phyloP scores from a whole-genome alignment of 139 green algal genomes.

The Microglena sp. region DNA sequence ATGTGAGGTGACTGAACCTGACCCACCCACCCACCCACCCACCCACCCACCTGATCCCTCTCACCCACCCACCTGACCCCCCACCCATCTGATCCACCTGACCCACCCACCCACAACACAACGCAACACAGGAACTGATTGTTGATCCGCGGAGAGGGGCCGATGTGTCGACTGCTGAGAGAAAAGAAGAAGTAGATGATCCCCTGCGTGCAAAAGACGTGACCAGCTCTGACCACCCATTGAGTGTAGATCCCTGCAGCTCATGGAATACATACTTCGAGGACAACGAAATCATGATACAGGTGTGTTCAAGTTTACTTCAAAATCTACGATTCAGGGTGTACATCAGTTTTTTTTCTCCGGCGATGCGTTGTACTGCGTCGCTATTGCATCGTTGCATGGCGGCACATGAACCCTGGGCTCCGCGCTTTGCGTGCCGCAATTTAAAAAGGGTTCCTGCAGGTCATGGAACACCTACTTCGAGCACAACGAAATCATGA shows the following conservation, averaged over 20 bases:
- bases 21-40: not conserved
- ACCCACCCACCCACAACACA: not conserved
- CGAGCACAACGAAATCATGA: not conserved
- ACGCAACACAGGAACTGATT: constrained; percentile 60
- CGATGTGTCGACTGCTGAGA: not conserved
- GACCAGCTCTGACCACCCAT: constrained; percentile 62
- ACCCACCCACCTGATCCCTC: not conserved
- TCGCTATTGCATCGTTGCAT: not conserved
- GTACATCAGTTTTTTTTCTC: not conserved
- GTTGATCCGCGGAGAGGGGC: constrained; percentile 55
- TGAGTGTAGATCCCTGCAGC: constrained; percentile 50
- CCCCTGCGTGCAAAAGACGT: constrained; percentile 12
- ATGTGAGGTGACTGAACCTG: not conserved
- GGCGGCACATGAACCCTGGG: not conserved
- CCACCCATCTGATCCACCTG: constrained; percentile 5
- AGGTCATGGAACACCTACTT: not conserved
- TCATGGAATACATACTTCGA: constrained; percentile 75
- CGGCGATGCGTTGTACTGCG: not conserved
- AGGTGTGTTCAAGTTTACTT: no score
- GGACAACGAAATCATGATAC: constrained; percentile 35
- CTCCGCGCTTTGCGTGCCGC: not conserved
- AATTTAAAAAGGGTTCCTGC: not conserved
- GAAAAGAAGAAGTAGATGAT: not conserved
- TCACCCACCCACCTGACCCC: not conserved
- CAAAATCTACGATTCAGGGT: no score